These are phyloP conservation scores for Wickerhamiella parazyma DNA, from an alignment of 805 yeast species.

Conservation along the genomic window DNA sequence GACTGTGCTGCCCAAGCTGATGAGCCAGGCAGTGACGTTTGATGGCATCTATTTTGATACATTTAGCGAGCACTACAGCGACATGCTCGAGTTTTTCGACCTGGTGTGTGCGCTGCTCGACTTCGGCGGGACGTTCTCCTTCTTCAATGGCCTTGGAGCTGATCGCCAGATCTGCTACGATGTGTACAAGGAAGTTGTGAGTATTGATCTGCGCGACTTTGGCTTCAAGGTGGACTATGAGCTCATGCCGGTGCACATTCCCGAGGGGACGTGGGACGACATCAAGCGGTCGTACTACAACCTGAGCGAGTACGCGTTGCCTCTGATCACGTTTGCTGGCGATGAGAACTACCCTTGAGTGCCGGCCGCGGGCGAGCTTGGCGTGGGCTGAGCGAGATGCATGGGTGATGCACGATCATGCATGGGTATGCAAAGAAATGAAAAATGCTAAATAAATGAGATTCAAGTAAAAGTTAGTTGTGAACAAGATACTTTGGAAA, in stretches of 20 bases:
- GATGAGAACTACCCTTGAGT: no score
- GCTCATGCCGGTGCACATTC: constrained; percentile 23
- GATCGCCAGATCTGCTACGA: constrained; percentile 64
- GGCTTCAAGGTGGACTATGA: constrained; percentile 56
- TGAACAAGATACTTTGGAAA: no score
- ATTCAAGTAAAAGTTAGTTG: no score
- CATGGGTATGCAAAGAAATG: no score
- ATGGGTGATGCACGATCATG: no score
- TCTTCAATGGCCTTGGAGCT: constrained; percentile 84
- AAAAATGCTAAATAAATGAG: no score
- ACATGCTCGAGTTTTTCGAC: constrained; percentile 78
- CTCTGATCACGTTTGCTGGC: constrained; percentile 18
- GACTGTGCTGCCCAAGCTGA: constrained; percentile 51
- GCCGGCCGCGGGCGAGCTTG: no score
- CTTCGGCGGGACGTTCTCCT: constrained; percentile 74
- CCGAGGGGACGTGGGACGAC: constrained; percentile 26
- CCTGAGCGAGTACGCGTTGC: constrained; percentile 23
- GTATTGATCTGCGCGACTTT: constrained; percentile 62
- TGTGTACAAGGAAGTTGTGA: constrained; percentile 73
- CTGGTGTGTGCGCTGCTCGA: constrained; percentile 65
- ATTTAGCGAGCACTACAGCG: constrained; percentile 79
- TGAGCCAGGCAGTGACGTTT: constrained; percentile 56
- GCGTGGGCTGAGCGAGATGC: no score
- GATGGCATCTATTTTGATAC: constrained; percentile 93
- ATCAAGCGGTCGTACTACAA: constrained; percentile 26